Conservation (phyloP, 257 asterid genomes). For the Dorcoceras hygrometricum region DNA sequence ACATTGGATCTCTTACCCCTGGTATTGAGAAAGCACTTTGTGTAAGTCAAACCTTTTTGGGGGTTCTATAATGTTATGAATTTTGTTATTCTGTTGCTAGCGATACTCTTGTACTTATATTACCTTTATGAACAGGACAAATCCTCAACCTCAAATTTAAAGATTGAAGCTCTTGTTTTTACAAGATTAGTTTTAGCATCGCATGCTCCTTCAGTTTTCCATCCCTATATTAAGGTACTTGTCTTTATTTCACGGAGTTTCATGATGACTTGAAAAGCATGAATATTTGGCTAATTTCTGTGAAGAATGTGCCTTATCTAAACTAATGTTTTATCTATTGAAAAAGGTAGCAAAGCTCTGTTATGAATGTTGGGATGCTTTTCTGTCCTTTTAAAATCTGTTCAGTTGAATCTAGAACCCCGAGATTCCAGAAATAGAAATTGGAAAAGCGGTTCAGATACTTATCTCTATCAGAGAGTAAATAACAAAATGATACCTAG, state of each 20-base stretch:
- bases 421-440: no score
- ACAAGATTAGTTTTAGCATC: conserved; percentile 92
- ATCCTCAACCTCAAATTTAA: conserved; percentile 92
- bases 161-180: conserved; percentile 97
- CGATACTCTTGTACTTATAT: conserved; percentile 22
- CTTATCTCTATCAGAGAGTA: not conserved
- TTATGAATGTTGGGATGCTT: no score
- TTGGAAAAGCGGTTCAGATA: no score
- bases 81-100: not conserved
- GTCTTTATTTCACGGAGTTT: conserved; percentile 16
- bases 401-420: no score
- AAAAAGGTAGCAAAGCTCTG: no score
- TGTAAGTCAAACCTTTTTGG: conserved; percentile 47
- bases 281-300: not conserved
- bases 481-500: not conserved
- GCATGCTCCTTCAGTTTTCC: conserved; percentile 86
- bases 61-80: conserved; percentile 8
- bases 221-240: conserved; percentile 83
- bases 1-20: conserved; percentile 92
- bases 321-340: not conserved
- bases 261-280: conserved; percentile 14
- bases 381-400: no score
- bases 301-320: not conserved
- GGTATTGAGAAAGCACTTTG: conserved; percentile 94
- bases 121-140: conserved; percentile 64